Evolutionary conservation across 441 rosid species (phyloP), one percentile per base, ranked within the genome.

Genomic region (Kokia cookei): DNA sequence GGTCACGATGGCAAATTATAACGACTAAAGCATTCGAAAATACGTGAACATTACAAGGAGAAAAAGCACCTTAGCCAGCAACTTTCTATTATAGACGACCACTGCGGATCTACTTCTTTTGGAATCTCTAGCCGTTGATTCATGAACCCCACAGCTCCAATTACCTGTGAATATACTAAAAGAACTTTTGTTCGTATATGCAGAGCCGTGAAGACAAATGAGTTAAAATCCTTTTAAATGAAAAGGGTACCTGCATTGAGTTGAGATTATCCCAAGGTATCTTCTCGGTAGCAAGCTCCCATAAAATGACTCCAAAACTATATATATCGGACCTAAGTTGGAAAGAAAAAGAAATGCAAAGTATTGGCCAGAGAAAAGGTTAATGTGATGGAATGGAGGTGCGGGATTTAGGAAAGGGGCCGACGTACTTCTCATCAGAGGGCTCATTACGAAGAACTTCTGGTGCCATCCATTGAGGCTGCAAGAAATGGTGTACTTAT

Each of bases 381-480:
- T 19, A 78, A 77, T 62, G 64, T 29, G 15, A 48, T 5, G 12
- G 32, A 9, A 6, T 1, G 51, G 12, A 13, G 27, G 4, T n/a
- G 24, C 26, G 19, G 45, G 2, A 22, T 22, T 35, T 19, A 54
- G 63, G 51, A 3, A 6, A 55, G 61, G 54, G 57, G 57, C 54
- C 51, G 70, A 73, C 87, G 24, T 86, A 96, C 99, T 92, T 96
- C 82, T 93, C 99, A 75, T 93, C 96, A 13, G 98, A 83, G 66
- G 92, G 93, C 74, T 96, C 99, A 76, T 93, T 92, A 7, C 98
- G 88, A 71, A 96, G 92, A 86, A 91, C 95, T 87, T 96, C 99
- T 0, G 98, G 99, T 4, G 99, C 99, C 98, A 96, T 96, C 99
- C 99, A 93, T 78, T 95, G 98, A 80, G 97, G 99, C 98, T 96